Evolutionary conservation across 805 yeast genomes (phyloP).

Genomic region (Kuraishia ogatae): DNA sequence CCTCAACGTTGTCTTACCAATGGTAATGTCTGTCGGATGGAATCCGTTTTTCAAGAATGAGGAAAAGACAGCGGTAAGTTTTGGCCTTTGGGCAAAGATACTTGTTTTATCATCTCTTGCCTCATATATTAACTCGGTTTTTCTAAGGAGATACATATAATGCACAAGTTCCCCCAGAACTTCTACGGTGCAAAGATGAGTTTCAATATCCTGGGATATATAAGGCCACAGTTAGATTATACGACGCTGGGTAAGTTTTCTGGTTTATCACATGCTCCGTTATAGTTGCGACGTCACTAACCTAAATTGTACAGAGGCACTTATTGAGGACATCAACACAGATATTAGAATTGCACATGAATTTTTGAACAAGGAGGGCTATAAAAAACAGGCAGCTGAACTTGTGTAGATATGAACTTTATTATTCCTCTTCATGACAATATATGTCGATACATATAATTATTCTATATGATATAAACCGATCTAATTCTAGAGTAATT

Average conservation of each 20-base stretch:
- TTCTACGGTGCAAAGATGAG: conserved; percentile 80
- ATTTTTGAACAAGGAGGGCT: conserved; percentile 34
- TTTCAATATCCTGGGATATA: conserved; percentile 73
- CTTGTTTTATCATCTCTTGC: not conserved
- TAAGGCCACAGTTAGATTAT: conserved; percentile 85
- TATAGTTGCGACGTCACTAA: not conserved
- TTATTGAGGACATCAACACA: conserved; percentile 72
- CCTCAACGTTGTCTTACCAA: conserved; percentile 51
- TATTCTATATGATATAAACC: conserved; percentile 9
- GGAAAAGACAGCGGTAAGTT: conserved; percentile 55
- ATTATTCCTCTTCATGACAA: not conserved
- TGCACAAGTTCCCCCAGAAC: conserved; percentile 56
- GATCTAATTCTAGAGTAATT: not conserved
- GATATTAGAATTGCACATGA: conserved; percentile 66
- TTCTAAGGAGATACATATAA: conserved; percentile 59
- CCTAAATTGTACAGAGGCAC: conserved; percentile 42
- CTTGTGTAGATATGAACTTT: conserved; percentile 1
- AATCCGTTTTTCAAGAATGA: conserved; percentile 84
- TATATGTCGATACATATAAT: conserved; percentile 9
- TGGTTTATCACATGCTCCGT: not conserved
- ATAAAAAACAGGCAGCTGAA: conserved; percentile 21
- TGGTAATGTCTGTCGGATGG: conserved; percentile 95
- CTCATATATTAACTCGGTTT: not conserved
- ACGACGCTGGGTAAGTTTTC: conserved; percentile 42
- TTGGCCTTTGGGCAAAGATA: too few relatives aligned